phyloP scores from a whole-genome alignment of 176 grass and related monocot species.

The Musa acuminata region DNA sequence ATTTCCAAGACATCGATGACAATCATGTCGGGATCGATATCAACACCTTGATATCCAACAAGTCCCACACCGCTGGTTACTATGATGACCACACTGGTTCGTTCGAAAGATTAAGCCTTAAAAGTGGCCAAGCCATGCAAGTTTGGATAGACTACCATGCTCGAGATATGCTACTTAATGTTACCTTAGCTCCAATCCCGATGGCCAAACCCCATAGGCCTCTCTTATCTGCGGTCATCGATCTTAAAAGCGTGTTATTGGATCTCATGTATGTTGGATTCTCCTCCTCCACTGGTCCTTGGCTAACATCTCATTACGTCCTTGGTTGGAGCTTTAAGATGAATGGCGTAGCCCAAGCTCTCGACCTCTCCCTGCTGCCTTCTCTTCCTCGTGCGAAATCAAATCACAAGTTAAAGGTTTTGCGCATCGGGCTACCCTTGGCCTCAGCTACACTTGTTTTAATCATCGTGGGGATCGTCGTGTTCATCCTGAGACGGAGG shows the following conservation, averaged over 20 bases:
- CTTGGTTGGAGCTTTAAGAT: conserved; percentile 34
- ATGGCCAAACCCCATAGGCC: conserved; percentile 6
- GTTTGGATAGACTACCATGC: conserved; percentile 30
- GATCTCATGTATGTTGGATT: conserved; percentile 29
- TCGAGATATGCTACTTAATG: neutral
- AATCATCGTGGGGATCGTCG: neutral
- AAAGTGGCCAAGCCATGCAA: conserved; percentile 6
- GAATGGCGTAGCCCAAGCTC: neutral
- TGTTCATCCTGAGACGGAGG: neutral
- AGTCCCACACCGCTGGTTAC: neutral
- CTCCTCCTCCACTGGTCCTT: conserved; percentile 3
- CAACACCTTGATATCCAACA: conserved; percentile 5
- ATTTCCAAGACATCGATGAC: neutral
- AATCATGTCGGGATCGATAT: conserved; percentile 30
- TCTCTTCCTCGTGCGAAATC: neutral
- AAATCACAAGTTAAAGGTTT: neutral
- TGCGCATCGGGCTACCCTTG: neutral
- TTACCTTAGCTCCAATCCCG: conserved; percentile 27
- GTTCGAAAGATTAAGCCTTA: conserved; percentile 10
- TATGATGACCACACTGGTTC: neutral
- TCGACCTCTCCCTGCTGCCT: neutral
- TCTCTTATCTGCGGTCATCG: neutral
- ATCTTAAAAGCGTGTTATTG: conserved; percentile 23
- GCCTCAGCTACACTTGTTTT: neutral
- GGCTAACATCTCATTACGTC: conserved; percentile 6